Evolutionary conservation across 164 flowering plant genomes (phyloP).

Genomic region (Houttuynia cordata): DNA sequence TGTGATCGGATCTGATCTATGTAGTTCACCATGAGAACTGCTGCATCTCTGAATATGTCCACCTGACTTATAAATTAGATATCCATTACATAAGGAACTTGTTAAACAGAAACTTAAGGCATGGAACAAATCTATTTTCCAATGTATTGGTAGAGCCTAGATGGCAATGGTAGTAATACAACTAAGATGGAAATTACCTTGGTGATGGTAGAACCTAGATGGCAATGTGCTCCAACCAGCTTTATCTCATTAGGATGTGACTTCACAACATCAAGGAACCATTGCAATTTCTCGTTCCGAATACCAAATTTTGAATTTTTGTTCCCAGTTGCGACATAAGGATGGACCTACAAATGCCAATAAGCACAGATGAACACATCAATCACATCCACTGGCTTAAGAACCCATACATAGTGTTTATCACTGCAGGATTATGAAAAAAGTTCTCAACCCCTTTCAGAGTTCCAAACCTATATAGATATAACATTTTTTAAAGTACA

Average conservation of each 20-base stretch:
- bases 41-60: slow-evolving; percentile 95
- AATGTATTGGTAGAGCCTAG: no score
- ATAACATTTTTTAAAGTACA: no score
- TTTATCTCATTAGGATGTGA: slow-evolving; percentile 77
- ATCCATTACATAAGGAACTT: no score
- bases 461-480: no score
- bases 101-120: no score
- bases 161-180: no score
- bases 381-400: background rate
- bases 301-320: slow-evolving; percentile 97
- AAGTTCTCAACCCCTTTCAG: background rate
- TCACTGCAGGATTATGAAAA: no score
- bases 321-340: slow-evolving; percentile 98
- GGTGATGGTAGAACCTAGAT: slow-evolving; percentile 96
- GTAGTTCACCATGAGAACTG: slow-evolving; percentile 79
- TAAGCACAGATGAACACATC: background rate
- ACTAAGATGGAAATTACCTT: slow-evolving; percentile 36
- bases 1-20: slow-evolving; percentile 76
- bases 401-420: background rate
- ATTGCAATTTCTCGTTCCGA: slow-evolving; percentile 95
- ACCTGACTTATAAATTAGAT: slow-evolving; percentile 35
- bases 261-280: slow-evolving; percentile 94
- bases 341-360: slow-evolving; percentile 59
- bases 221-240: slow-evolving; percentile 96
- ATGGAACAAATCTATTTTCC: no score